Evolutionary conservation across 176 grass and related monocot species (phyloP).

Genomic region (Bromus sterilis): DNA sequence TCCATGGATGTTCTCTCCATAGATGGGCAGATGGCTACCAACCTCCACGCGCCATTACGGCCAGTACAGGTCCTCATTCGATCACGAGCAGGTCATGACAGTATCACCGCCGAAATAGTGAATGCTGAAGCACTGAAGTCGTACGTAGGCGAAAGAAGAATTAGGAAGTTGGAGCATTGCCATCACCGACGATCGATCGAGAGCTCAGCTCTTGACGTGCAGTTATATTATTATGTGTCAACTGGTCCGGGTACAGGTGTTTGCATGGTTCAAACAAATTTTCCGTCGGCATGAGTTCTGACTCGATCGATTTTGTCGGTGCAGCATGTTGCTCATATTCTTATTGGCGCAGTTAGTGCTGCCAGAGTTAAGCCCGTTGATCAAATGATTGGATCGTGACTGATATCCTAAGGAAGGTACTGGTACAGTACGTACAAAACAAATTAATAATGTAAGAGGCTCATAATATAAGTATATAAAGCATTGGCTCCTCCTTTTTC

Average conservation of each 20-base stretch:
- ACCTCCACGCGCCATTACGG: not conserved
- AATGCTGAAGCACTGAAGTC: not conserved
- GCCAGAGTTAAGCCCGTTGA: not conserved
- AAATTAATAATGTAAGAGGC: not conserved
- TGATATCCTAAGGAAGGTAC: not conserved
- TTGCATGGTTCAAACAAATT: not conserved
- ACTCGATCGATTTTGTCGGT: not conserved
- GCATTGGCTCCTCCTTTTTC: not conserved
- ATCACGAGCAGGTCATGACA: not conserved
- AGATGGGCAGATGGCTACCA: not conserved
- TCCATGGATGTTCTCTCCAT: not conserved
- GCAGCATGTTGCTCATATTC: not conserved
- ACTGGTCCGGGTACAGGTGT: not conserved
- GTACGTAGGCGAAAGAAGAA: not conserved
- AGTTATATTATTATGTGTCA: not conserved
- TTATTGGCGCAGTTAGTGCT: not conserved
- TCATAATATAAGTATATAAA: not conserved
- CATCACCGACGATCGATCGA: too few relatives aligned
- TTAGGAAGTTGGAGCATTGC: not conserved
- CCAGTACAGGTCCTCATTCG: not conserved
- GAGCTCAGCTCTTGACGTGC: too few relatives aligned
- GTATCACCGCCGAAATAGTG: not conserved
- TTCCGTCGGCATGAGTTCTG: not conserved
- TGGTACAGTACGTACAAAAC: not conserved
- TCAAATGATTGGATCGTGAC: not conserved